Evolutionary conservation across 139 green algal species (phyloP), one percentile per base, ranked within the genome.

Genomic region (Monoraphidium neglectum): DNA sequence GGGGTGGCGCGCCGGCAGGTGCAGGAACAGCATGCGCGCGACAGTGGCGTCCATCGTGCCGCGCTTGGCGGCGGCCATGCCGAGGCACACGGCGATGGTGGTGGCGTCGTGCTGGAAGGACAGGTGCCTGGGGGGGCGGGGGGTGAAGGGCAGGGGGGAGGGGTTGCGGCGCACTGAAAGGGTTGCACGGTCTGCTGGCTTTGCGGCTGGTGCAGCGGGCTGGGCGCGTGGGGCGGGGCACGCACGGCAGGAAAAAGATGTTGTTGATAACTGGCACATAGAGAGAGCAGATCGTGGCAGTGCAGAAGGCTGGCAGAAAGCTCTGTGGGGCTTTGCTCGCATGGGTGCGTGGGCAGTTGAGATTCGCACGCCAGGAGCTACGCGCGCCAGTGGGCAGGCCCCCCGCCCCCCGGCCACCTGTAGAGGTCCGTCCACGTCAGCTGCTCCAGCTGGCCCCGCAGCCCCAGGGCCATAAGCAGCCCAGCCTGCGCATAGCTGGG

Each of bases 11-110:
- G 91, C 86, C n/a, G 96, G 96, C 35, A 99, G 76, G 84, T 99
- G 96, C 80, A 99, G 90, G 71, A 96, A 94, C 59, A 99, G 89
- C 86, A 96, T 96, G 64, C 91, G 93, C 32, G 79, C 87, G 33
- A 94, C 87, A 26, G 86, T 79, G 4, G 84, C 49, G 72, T 99
- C 90, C 77, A 91, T 84, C 32, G 78, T 91, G 43, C 86, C 89
- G 0, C 89, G 72, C 23, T 87, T 81, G 56, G 81, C 82, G 32
- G 78, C 91, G 0, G 87, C 88, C 70, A 96, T 89, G 60, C 96
- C 96, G 59, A 99, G 81, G 53, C 98, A 79, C 70, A 97, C 72
- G 1, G 86, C 94, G 0, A 97, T 83, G 46, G 92, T 94, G 61
- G 94, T 98, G 73, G 91, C 77, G 26, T 92, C 83, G 76, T 97